Percentiles rank a stretch among this genome's conserved stretches.
Conservation (phyloP, 805 yeast species). For the Diddensiella caesifluorescens region DNA sequence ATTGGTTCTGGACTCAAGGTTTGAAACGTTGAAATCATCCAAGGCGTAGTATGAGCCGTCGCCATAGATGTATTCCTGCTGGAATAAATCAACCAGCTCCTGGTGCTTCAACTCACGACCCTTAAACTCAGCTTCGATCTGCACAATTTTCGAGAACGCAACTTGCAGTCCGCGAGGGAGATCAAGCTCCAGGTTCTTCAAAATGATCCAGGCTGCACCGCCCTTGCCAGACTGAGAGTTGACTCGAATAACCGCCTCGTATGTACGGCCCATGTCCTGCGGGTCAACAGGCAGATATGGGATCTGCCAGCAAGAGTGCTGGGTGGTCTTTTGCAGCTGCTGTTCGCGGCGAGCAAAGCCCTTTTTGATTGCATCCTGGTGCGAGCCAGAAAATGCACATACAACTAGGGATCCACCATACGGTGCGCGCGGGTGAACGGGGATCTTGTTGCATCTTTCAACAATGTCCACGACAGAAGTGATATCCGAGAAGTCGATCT, state of each 20-base stretch:
- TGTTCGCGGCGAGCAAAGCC: constrained; percentile 48
- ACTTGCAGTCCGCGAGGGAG: constrained; percentile 78
- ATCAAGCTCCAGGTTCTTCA: constrained; percentile 69
- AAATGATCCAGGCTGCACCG: constrained; percentile 83
- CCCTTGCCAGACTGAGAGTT: constrained; percentile 87
- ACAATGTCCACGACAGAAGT: constrained; percentile 62
- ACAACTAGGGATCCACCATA: constrained; percentile 80
- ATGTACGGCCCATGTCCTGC: constrained; percentile 77
- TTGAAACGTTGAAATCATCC: constrained; percentile 42
- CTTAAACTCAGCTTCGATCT: constrained; percentile 57
- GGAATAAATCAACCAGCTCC: constrained; percentile 64
- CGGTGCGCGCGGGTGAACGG: constrained; percentile 73
- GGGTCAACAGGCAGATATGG: constrained; percentile 86
- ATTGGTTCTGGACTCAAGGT: constrained; percentile 30
- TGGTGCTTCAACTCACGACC: constrained; percentile 65
- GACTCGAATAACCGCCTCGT: constrained; percentile 86
- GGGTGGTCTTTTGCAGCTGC: constrained; percentile 32
- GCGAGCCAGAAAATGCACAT: constrained; percentile 81
- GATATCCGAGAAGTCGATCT: constrained; percentile 66
- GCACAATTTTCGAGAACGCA: constrained; percentile 67
- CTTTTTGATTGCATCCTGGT: constrained; percentile 83
- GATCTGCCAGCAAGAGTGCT: constrained; percentile 50
- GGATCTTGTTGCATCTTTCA: constrained; percentile 76
- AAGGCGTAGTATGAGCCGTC: constrained; percentile 33
- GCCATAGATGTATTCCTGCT: constrained; percentile 50